Evolutionary conservation across 2,329 filamentous ascomycete species (phyloP), one percentile per base, ranked within the genome.

Genomic region (Colletotrichum sp.): DNA sequence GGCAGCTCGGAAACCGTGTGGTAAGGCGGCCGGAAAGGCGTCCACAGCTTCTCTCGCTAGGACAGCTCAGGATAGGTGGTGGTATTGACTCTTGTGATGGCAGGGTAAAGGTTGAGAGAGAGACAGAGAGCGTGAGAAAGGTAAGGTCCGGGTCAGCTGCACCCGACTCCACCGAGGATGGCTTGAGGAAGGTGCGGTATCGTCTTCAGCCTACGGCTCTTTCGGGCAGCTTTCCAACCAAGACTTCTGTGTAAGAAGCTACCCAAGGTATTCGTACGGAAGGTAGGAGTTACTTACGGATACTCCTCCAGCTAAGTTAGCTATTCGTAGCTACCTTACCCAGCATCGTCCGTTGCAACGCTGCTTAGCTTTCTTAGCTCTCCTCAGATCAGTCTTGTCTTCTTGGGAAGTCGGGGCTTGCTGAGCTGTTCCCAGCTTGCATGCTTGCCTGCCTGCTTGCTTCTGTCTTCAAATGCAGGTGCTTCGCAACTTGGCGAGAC

Each of bases 191-290:
- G 44, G 18, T 49, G 44, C 55, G 18, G 55, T 28, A 9, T 59
- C 55, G 55, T 59, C 85, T 81, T 87, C 86, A 87, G 86, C 85
- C 85, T 87, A 84, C 86, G 86, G 86, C 84, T 85, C 83, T 79
- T 86, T 88, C 86, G 86, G 87, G 84, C 82, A 84, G 80, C 81
- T 85, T 86, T 82, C 85, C 84, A 84, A 81, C 57, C 32, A 30
- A 70, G 52, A 63, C 78, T 78, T 12, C 39, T 6, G 9, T 12
- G 39, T n/a, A 49, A 49, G 39, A 49, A 49, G 39, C 39, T 49
- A 49, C 39, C 9, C 39, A 49, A 49, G 39, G 36, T 18, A 36
- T 6, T 6, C 15, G 13, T 36, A 39, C 1, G 36, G 16, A 18
- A 44, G 36, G 39, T 49, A 49, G 9, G 39, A 49, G 39, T n/a